Conservation (phyloP, 2,329 filamentous ascomycete genomes). For the Colletotrichum paranaense region DNA sequence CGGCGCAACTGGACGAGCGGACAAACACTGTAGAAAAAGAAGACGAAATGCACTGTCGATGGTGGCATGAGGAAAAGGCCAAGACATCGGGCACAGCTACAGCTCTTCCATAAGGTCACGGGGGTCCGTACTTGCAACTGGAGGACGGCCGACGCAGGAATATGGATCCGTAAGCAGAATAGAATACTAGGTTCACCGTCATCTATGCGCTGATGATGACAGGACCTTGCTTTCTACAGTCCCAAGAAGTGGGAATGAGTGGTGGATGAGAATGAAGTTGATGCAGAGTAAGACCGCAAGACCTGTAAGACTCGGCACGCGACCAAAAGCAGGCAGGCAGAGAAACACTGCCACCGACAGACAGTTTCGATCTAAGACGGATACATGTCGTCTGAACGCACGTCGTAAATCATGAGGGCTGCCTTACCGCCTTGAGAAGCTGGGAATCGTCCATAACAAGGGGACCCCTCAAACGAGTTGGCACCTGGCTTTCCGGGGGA, state of each 20-base stretch:
- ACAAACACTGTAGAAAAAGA: conserved; percentile 27
- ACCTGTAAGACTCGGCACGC: not conserved
- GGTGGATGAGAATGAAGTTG: not conserved
- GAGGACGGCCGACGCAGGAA: not conserved
- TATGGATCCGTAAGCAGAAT: not conserved
- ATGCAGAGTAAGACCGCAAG: not conserved
- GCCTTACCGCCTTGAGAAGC: not conserved
- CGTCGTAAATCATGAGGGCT: not conserved
- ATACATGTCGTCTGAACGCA: not conserved
- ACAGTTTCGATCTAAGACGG: not conserved
- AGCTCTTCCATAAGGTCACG: conserved; percentile 19
- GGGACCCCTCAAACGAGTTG: not conserved
- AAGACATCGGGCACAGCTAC: conserved; percentile 26
- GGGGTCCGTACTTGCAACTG: not conserved
- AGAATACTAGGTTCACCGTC: not conserved
- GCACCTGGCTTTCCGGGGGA: not conserved
- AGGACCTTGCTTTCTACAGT: not conserved
- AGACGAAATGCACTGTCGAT: conserved; percentile 15
- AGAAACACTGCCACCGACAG: not conserved
- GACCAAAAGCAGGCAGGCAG: not conserved
- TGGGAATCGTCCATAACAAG: not conserved
- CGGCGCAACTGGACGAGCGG: not conserved
- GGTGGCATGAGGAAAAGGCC: not conserved
- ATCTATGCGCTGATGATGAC: conserved; percentile 12
- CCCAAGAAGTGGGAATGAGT: not conserved